Percentiles rank a stretch among this genome's conserved stretches.
phyloP scores from a whole-genome alignment of 257 asterid species.

The Cruciata laevipes region DNA sequence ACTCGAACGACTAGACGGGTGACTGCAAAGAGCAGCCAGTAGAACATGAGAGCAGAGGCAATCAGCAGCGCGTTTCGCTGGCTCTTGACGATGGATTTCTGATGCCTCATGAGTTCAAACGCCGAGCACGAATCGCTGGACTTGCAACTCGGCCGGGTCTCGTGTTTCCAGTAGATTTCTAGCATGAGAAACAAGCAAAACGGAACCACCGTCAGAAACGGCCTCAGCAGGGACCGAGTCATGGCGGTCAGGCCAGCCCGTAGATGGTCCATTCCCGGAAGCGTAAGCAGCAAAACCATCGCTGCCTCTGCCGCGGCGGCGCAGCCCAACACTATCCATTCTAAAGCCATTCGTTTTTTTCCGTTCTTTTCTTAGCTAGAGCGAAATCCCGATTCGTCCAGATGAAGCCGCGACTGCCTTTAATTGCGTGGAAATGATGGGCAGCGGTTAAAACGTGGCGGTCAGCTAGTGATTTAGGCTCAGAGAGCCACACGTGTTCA shows the following conservation, averaged over 20 bases:
- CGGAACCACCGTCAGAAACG: constrained; percentile 42
- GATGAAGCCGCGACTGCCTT: neutral
- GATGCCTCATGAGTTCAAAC: constrained; percentile 37
- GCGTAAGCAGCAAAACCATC: constrained; percentile 37
- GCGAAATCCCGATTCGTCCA: neutral
- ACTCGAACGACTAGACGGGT: constrained; percentile 30
- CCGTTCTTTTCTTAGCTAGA: neutral
- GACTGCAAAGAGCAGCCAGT: constrained; percentile 43
- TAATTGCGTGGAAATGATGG: neutral
- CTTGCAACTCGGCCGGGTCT: constrained; percentile 36
- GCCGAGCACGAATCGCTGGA: constrained; percentile 27
- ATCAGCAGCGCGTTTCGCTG: constrained; percentile 47
- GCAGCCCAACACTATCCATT: constrained; percentile 52
- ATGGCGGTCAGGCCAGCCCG: constrained; percentile 38
- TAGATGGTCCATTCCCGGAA: constrained; percentile 26
- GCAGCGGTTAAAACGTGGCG: neutral
- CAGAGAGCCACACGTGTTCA: neutral
- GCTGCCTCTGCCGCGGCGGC: constrained; percentile 44
- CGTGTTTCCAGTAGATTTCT: constrained; percentile 61
- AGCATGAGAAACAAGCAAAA: constrained; percentile 35
- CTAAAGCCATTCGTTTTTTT: constrained; percentile 36
- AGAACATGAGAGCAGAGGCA: constrained; percentile 36
- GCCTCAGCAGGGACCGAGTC: constrained; percentile 31
- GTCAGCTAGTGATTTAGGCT: neutral
- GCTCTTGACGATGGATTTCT: constrained; percentile 40